Evolutionary conservation across 495 filamentous ascomycete species (phyloP).

Genomic region (Trichoderma asperelloides): DNA sequence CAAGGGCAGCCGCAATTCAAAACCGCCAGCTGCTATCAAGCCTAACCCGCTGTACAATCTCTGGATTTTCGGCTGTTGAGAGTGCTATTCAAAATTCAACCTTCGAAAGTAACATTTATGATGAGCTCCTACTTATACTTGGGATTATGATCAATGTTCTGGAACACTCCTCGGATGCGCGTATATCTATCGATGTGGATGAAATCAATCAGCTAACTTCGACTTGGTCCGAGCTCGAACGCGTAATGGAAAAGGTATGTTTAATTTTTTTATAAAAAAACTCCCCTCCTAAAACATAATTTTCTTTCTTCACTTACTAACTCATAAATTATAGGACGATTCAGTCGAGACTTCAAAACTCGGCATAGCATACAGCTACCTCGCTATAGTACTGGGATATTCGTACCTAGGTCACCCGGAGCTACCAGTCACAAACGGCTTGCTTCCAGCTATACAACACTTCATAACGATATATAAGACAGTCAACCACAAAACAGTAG

Average conservation of each 20-base stretch:
- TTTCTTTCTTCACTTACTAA: not conserved
- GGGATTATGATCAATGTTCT: constrained; percentile 86
- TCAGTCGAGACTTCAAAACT: constrained; percentile 74
- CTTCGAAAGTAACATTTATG: constrained; percentile 39
- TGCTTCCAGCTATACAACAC: constrained; percentile 75
- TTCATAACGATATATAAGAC: constrained; percentile 71
- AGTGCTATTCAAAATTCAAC: constrained; percentile 28
- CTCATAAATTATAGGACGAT: constrained; percentile 51
- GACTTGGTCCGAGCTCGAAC: constrained; percentile 35
- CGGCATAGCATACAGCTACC: constrained; percentile 85
- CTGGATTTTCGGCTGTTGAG: constrained; percentile 34
- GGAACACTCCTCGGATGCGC: constrained; percentile 53
- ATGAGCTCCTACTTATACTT: constrained; percentile 68
- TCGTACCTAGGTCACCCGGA: constrained; percentile 53
- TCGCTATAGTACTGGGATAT: constrained; percentile 75
- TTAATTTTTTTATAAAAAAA: constrained; percentile 12
- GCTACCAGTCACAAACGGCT: constrained; percentile 43
- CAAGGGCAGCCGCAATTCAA: constrained; percentile 55
- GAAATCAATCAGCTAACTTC: constrained; percentile 23
- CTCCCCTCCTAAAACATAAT: not conserved
- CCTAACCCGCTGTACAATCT: constrained; percentile 37
- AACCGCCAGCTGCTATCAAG: constrained; percentile 44
- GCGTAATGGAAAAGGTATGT: constrained; percentile 27
- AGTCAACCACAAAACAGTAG: constrained; percentile 25
- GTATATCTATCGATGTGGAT: constrained; percentile 26